Base-by-base conservation (phyloP, 345 rosid species). In the Camelina neglecta region DNA sequence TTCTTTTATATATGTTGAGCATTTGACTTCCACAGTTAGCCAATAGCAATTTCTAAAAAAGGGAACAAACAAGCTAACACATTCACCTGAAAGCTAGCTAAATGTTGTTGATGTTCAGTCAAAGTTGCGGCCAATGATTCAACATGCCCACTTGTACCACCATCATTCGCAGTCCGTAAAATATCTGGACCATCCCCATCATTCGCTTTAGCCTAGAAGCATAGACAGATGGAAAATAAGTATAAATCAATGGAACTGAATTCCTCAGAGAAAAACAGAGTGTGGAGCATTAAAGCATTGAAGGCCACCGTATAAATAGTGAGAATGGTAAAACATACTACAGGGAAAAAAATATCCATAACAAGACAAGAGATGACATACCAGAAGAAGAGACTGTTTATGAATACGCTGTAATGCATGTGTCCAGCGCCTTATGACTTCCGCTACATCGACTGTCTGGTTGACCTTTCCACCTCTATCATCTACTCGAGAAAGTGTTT, bases 161-260 rank as follows among this genome's bases (percentile, higher is more conserved):
- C 92, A 81, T 88, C 94, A 59, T 84, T 84, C n/a, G 84, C 79
- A 74, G 88, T 85, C 71, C 90, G 88, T 82, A 95, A 78, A 66
- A 95, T 87, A 83, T 95, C 98, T 80, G 99, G 99, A 79, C 99
- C 99, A 69, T 90, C 91, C 81, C 99, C 99, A 20, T 91, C 93
- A 79, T 95, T 95, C 75, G 98, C 89, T 88, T 95, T 95, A 48
- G 97, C 94, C 99, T 95, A 42, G 41, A 64, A 79, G 75, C 70
- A 83, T 80, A 44, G 47, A 71, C 20, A 55, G 5, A 72, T 50
- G 69, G 57, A 42, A 33, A 38, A 39, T 56, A 65, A 24, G 61
- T 61, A 61, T 9, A 39, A 9, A 60, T 24, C 6, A 59, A 45
- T 41, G 8, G 31, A 38, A 65, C 49, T 50, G 64, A 33, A 65